Evolutionary conservation across 148 eudicot genomes (phyloP).

Genomic region (Bassia scoparia): DNA sequence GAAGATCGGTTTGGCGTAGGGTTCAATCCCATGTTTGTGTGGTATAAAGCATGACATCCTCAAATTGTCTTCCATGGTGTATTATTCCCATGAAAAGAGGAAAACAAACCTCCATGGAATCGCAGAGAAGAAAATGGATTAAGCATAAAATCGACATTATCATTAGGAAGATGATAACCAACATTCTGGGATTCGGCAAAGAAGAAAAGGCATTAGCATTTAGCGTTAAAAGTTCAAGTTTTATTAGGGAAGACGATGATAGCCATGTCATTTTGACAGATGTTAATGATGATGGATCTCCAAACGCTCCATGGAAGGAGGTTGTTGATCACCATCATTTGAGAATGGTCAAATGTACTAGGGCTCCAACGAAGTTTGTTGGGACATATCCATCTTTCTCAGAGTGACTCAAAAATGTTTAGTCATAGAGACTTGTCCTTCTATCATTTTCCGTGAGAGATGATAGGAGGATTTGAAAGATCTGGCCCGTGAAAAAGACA

Average conservation of each 20-base stretch:
- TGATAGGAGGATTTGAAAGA: background rate
- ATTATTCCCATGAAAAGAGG: conserved; percentile 1
- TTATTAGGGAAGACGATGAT: background rate
- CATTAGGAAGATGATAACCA: background rate
- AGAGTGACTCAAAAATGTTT: background rate
- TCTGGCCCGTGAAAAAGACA: background rate
- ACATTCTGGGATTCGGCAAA: background rate
- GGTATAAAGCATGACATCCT: background rate
- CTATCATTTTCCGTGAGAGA: background rate
- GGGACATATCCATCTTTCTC: background rate
- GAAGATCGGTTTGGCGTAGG: background rate
- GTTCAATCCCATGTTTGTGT: background rate
- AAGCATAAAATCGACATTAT: too few species aligned
- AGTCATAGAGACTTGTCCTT: background rate
- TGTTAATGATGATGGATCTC: conserved; percentile 10
- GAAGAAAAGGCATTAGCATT: background rate
- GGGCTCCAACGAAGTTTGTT: background rate
- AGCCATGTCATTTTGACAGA: background rate
- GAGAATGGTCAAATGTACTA: background rate
- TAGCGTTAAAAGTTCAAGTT: too few species aligned
- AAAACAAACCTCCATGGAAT: background rate
- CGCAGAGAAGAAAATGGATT: background rate
- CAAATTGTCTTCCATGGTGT: conserved; percentile 8
- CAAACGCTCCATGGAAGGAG: conserved; percentile 1
- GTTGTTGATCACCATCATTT: background rate